phyloP scores from a whole-genome alignment of 345 rosid genomes.

The Sonneratia caseolaris region DNA sequence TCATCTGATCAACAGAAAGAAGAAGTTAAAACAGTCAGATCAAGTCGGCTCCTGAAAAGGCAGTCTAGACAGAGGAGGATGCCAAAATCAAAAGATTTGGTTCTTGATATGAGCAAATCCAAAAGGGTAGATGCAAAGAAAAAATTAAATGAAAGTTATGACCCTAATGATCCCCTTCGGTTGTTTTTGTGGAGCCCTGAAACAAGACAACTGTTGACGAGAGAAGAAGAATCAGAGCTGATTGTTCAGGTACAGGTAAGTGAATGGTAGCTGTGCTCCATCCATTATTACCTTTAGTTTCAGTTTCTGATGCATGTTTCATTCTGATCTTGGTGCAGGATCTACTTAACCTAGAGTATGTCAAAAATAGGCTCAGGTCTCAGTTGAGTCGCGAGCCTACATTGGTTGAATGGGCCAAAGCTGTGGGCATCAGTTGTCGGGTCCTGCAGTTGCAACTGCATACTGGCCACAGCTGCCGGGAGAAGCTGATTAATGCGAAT shows the following conservation, averaged over 20 bases:
- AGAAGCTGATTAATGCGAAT: conserved; percentile 62
- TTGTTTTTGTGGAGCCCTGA: conserved; percentile 74
- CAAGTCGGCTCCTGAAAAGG: conserved; percentile 52
- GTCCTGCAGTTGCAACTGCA: conserved; percentile 57
- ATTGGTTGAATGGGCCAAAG: conserved; percentile 70
- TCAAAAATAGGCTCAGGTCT: conserved; percentile 52
- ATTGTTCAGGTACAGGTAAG: conserved; percentile 58
- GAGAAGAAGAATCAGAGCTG: conserved; percentile 61
- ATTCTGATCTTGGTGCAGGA: conserved; percentile 39
- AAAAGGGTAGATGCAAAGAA: conserved; percentile 28
- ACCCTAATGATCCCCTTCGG: conserved; percentile 55
- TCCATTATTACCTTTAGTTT: not conserved
- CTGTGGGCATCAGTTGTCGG: conserved; percentile 42
- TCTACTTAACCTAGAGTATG: conserved; percentile 45
- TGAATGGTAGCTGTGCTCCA: conserved; percentile 5
- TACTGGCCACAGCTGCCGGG: conserved; percentile 50
- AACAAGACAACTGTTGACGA: conserved; percentile 66
- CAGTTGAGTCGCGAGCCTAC: conserved; percentile 75
- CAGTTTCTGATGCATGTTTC: conserved; percentile 2
- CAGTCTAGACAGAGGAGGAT: conserved; percentile 41
- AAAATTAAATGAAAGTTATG: conserved; percentile 35
- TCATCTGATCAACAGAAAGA: conserved; percentile 23
- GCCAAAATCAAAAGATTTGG: conserved; percentile 27
- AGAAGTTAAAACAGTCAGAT: conserved; percentile 44
- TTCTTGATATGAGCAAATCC: conserved; percentile 26